Evolutionary conservation across 129 eudicot species (phyloP), one percentile per base, ranked within the genome.

Genomic region (Calendula officinalis): DNA sequence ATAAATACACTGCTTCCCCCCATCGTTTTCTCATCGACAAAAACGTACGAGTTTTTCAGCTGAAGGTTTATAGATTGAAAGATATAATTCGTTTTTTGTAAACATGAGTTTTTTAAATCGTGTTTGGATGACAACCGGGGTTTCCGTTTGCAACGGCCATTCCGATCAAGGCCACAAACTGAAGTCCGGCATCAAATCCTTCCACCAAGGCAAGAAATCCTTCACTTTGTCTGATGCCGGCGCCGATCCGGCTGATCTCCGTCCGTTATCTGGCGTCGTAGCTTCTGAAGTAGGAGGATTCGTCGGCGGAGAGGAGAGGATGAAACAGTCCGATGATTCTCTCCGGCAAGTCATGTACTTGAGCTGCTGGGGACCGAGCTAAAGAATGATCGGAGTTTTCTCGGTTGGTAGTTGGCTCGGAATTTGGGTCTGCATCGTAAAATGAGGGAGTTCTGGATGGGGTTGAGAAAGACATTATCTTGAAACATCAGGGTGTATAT

Each of bases 311-410:
- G 83, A 74, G 1, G 75, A 73, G 11, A 70, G 73, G 10, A 64
- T 68, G 16, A 57, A 53, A 5, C 80, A 74, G 33, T 55, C 78
- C 2, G 87, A 82, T 45, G 87, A 82, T 30, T 82, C 87, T 16
- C 67, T 82, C 67, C 70, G 84, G 69, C 84, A 78, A 71, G 87
- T 71, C 33, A 74, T 82, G 87, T 82, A 78, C 36, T 15, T 82
- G 51, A 82, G 62, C 81, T 82, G 87, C 57, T 82, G 87, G 87
- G 87, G 87, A 1, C 78, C 74, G 30, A 72, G 83, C 68, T 82
- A 72, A 82, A 16, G 8, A 30, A 47, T 64, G 73, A 71, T 71
- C 76, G 76, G 76, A 71, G 76, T 61, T 50, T 68, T 49, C 66
- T 71, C 68, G 43, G 66, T 48, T 27, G 35, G 17, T 30, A 4